Evolutionary conservation across 306 rosid genomes (phyloP).

Genomic region (Cucurbita pepo): DNA sequence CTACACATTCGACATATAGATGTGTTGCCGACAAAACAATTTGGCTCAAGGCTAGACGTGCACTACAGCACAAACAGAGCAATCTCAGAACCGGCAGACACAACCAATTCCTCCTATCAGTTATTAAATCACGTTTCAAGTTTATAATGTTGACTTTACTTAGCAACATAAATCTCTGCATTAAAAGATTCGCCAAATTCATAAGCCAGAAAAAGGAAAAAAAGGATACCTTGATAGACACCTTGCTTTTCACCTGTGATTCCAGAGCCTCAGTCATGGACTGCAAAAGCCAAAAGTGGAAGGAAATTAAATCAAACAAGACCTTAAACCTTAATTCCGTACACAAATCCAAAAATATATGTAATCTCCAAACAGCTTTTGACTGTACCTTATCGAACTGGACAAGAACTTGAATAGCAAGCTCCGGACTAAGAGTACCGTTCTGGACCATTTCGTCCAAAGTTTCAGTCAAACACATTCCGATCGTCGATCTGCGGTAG

Average conservation of each 20-base stretch:
- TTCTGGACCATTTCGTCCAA: conserved; percentile 85
- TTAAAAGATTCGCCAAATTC: neutral
- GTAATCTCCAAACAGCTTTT: neutral
- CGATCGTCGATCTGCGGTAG: conserved; percentile 79
- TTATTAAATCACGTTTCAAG: neutral
- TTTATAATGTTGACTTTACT: neutral
- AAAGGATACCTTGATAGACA: conserved; percentile 51
- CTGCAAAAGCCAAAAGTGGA: conserved; percentile 15
- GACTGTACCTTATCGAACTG: conserved; percentile 78
- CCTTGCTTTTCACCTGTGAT: conserved; percentile 75
- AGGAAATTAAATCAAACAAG: neutral
- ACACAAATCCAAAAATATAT: neutral
- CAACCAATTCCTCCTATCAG: neutral
- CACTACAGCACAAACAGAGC: neutral
- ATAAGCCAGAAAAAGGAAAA: neutral
- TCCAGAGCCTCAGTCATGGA: conserved; percentile 93
- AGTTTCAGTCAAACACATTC: conserved; percentile 80
- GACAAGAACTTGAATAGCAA: conserved; percentile 87
- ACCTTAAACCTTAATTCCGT: conserved; percentile 4
- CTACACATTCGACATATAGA: neutral
- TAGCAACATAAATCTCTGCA: neutral
- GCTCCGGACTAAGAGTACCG: conserved; percentile 80
- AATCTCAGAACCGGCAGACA: neutral
- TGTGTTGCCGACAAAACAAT: neutral
- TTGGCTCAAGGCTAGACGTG: neutral